Percentiles rank a stretch among this genome's conserved stretches.
These are phyloP conservation scores for Boletellus emodensis DNA, from an alignment of 768 basidiomycete species.

Conservation along the genomic window DNA sequence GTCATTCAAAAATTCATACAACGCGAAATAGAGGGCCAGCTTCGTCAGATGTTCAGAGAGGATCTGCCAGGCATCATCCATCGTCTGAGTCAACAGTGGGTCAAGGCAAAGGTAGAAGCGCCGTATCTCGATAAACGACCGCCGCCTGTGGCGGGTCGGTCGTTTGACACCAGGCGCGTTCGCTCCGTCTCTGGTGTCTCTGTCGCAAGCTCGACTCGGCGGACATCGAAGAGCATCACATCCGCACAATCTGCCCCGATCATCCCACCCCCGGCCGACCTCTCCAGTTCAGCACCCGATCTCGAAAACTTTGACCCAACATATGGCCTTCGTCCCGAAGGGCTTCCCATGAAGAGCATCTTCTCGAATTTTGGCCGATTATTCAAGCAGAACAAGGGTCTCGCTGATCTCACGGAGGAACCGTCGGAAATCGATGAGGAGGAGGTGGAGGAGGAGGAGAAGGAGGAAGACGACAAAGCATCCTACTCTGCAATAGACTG, in stretches of 20 bases:
- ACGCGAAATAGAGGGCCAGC: slow-evolving; percentile 92
- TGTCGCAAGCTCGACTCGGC: slow-evolving; percentile 30
- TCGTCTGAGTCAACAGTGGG: slow-evolving; percentile 92
- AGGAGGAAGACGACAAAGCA: slow-evolving; percentile 31
- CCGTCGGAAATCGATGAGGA: slow-evolving; percentile 36
- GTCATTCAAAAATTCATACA: slow-evolving; percentile 98
- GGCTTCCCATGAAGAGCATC: slow-evolving; percentile 77
- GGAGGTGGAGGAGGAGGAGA: slow-evolving; percentile 38
- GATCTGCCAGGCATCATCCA: slow-evolving; percentile 97
- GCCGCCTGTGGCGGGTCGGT: slow-evolving; percentile 30
- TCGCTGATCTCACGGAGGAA: slow-evolving; percentile 81
- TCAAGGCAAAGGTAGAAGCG: slow-evolving; percentile 90
- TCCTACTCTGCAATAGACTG: slow-evolving; percentile 70
- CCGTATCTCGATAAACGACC: slow-evolving; percentile 69
- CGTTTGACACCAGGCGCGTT: slow-evolving; percentile 36
- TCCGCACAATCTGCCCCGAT: slow-evolving; percentile 20
- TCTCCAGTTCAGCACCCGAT: slow-evolving; percentile 33
- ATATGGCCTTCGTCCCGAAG: slow-evolving; percentile 91
- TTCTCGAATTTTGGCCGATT: slow-evolving; percentile 77
- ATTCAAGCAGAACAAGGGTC: slow-evolving; percentile 62
- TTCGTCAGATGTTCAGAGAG: slow-evolving; percentile 97
- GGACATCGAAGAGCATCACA: slow-evolving; percentile 18
- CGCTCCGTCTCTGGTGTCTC: slow-evolving; percentile 43
- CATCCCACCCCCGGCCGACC: slow-evolving; percentile 18
- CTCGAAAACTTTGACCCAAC: slow-evolving; percentile 94